Percentiles rank a stretch among this genome's conserved stretches.
Evolutionary conservation across 345 rosid species (phyloP).

Genomic region (Salix suchowensis): DNA sequence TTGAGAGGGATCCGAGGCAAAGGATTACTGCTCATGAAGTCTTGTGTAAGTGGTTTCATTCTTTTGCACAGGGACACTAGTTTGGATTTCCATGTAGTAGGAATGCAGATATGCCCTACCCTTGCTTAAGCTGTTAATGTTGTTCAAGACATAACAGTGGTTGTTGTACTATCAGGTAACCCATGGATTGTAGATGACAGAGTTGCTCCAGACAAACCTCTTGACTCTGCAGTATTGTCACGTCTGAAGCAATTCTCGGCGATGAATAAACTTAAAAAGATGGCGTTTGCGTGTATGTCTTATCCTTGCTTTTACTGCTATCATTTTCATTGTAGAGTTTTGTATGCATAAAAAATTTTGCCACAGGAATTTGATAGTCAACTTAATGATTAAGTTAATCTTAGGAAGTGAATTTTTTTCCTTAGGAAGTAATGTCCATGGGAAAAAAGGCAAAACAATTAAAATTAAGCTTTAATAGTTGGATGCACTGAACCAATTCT

Average conservation of each 20-base stretch:
- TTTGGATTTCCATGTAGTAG: neutral
- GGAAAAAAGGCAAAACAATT: neutral
- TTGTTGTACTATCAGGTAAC: conserved; percentile 53
- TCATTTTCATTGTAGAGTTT: neutral
- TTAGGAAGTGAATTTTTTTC: neutral
- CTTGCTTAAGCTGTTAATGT: neutral
- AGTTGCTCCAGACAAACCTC: conserved; percentile 84
- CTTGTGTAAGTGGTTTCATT: conserved; percentile 53
- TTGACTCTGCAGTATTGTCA: conserved; percentile 90
- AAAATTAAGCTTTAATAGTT: neutral
- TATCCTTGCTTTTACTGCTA: neutral
- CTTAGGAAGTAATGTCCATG: neutral
- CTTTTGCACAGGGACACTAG: neutral
- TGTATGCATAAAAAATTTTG: neutral
- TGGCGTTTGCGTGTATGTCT: conserved; percentile 84
- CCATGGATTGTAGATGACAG: conserved; percentile 93
- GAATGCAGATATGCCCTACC: neutral
- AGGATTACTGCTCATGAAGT: conserved; percentile 88
- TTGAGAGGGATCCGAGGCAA: conserved; percentile 75
- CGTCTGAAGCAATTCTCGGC: conserved; percentile 93
- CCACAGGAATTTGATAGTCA: conserved; percentile 3
- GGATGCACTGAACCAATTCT: conserved; percentile 2
- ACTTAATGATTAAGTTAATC: neutral
- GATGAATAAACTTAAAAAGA: conserved; percentile 94
- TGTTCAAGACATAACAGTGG: neutral